These are phyloP conservation scores for Leishmania amazonensis DNA, from an alignment of 208 protist species.

Conservation along the genomic window DNA sequence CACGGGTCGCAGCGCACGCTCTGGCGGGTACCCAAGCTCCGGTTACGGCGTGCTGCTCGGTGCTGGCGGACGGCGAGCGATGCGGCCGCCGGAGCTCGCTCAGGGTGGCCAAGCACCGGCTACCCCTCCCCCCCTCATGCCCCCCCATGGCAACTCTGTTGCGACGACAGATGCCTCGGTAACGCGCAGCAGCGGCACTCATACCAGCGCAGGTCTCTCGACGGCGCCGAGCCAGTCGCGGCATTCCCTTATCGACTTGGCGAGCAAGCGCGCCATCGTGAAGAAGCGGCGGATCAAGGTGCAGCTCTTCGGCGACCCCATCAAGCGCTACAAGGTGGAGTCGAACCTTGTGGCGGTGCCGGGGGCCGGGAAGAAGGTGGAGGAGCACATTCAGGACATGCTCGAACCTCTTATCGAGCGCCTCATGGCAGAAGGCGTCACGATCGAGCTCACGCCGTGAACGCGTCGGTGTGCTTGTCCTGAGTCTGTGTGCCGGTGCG, in stretches of 20 bases:
- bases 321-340: slow-evolving; percentile 78
- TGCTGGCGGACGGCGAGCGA: slow-evolving; percentile 71
- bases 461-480: not conserved
- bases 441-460: slow-evolving; percentile 30
- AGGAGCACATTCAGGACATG: slow-evolving; percentile 73
- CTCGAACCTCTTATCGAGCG: slow-evolving; percentile 79
- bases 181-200: not conserved
- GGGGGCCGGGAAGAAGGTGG: slow-evolving; percentile 75
- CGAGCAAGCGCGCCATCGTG: slow-evolving; percentile 50
- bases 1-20: slow-evolving; percentile 7
- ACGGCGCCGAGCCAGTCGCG: slow-evolving; percentile 9
- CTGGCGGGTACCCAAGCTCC: slow-evolving; percentile 24
- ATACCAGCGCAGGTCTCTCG: not conserved
- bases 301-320: slow-evolving; percentile 85
- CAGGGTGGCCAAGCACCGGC: slow-evolving; percentile 7
- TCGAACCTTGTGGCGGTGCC: slow-evolving; percentile 84
- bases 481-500: not conserved
- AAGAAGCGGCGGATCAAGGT: slow-evolving; percentile 60
- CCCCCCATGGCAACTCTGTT: not conserved
- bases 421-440: slow-evolving; percentile 84
- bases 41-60: slow-evolving; percentile 81
- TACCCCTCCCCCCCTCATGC: slow-evolving; percentile 3
- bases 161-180: not conserved
- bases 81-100: slow-evolving; percentile 62
- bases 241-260: slow-evolving; percentile 56